Evolutionary conservation across 2,329 filamentous ascomycete species (phyloP).

Genomic region (Aureobasidium sp.): DNA sequence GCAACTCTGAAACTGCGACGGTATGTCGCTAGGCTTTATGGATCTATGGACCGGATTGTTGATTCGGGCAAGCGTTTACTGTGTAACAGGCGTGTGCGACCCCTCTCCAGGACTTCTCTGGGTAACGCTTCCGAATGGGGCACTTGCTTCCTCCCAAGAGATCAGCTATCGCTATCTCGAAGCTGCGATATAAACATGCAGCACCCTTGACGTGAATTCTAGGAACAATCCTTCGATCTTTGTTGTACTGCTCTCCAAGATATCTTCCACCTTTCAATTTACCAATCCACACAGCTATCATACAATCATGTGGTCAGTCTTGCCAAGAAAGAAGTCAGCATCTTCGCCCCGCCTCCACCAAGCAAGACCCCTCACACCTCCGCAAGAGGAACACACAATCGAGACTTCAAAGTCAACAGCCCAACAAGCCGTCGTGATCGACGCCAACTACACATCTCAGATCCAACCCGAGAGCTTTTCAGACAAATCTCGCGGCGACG

Average conservation of each 20-base stretch:
- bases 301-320: neutral
- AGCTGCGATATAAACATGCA: neutral
- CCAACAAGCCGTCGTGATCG: neutral
- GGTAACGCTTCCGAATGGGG: neutral
- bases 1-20: neutral
- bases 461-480: neutral
- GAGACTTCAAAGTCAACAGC: neutral
- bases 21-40: neutral
- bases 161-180: neutral
- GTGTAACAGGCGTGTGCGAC: neutral
- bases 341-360: neutral
- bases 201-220: neutral
- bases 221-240: neutral
- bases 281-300: neutral
- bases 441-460: neutral
- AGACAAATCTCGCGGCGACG: conserved; percentile 12
- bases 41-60: neutral
- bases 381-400: neutral
- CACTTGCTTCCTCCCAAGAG: neutral
- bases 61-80: neutral
- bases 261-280: neutral
- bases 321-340: neutral
- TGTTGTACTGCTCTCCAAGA: neutral
- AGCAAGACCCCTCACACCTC: neutral
- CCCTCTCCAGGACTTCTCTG: neutral